These are phyloP conservation scores for Jamesozyma lodderae DNA, from an alignment of 805 yeast species.

Conservation along the genomic window DNA sequence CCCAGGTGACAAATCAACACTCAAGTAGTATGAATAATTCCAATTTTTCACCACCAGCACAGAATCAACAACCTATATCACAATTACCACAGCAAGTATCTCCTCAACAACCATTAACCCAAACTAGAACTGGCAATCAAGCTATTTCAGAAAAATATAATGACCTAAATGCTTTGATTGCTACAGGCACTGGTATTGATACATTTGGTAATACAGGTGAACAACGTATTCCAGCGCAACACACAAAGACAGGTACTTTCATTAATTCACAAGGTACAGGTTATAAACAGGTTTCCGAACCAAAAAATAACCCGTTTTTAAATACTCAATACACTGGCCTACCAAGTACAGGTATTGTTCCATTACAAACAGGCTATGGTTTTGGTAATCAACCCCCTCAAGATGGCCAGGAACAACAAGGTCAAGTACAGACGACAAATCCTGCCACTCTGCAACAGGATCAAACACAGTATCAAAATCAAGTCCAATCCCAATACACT, in stretches of 20 bases:
- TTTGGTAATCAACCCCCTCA: conserved; percentile 63
- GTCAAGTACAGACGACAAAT: background rate
- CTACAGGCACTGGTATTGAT: conserved; percentile 85
- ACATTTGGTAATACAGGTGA: conserved; percentile 49
- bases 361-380: conserved; percentile 87
- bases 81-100: conserved; percentile 11
- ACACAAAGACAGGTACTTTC: conserved; percentile 71
- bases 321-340: conserved; percentile 67
- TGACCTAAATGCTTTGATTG: conserved; percentile 68
- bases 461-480: conserved; percentile 4
- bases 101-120: conserved; percentile 34
- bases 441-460: background rate
- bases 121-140: conserved; percentile 45
- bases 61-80: conserved; percentile 2
- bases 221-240: conserved; percentile 82
- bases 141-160: conserved; percentile 50
- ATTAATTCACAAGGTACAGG: conserved; percentile 88
- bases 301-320: conserved; percentile 35
- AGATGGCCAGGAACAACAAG: conserved; percentile 5
- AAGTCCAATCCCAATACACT: background rate
- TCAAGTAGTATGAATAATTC: background rate
- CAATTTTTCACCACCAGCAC: conserved; percentile 4
- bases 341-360: conserved; percentile 55
- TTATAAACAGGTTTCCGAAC: conserved; percentile 39
- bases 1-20: background rate